These are phyloP conservation scores for Gnomoniopsis smithogilvyi DNA, from an alignment of 2,329 filamentous ascomycete genomes.

Conservation along the genomic window DNA sequence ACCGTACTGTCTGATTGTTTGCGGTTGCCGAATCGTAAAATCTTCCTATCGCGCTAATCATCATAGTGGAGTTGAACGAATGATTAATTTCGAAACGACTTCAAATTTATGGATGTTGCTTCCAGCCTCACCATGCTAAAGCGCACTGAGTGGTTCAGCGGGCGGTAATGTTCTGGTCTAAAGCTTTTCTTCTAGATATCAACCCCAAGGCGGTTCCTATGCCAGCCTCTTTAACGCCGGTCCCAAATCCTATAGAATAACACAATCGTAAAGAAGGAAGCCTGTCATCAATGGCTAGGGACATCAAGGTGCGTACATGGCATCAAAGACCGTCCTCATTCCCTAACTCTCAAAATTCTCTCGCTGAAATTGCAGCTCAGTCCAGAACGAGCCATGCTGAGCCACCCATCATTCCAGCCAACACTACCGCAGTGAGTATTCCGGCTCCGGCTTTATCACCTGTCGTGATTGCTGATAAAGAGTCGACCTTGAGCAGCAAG, in stretches of 20 bases:
- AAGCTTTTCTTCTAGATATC: too few species aligned
- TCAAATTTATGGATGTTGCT: too few species aligned
- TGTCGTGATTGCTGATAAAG: slow-evolving; percentile 31
- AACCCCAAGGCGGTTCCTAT: neutral
- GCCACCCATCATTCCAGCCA: slow-evolving; percentile 37
- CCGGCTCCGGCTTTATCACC: slow-evolving; percentile 47
- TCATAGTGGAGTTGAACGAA: too few species aligned
- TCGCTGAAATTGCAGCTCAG: neutral
- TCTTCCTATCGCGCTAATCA: too few species aligned
- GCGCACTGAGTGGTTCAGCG: too few species aligned
- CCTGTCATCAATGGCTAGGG: neutral
- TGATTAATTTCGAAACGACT: too few species aligned
- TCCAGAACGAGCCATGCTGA: slow-evolving; percentile 50
- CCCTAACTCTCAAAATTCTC: neutral
- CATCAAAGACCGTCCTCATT: neutral
- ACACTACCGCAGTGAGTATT: slow-evolving; percentile 43
- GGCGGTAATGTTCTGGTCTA: too few species aligned
- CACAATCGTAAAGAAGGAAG: neutral
- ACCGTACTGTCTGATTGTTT: too few species aligned
- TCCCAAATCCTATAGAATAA: neutral
- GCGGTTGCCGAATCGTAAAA: too few species aligned
- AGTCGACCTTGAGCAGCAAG: neutral
- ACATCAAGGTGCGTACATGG: neutral
- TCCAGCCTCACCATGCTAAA: too few species aligned
- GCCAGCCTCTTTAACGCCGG: neutral